phyloP scores from a whole-genome alignment of 306 rosid genomes.

The Vigna mungo region DNA sequence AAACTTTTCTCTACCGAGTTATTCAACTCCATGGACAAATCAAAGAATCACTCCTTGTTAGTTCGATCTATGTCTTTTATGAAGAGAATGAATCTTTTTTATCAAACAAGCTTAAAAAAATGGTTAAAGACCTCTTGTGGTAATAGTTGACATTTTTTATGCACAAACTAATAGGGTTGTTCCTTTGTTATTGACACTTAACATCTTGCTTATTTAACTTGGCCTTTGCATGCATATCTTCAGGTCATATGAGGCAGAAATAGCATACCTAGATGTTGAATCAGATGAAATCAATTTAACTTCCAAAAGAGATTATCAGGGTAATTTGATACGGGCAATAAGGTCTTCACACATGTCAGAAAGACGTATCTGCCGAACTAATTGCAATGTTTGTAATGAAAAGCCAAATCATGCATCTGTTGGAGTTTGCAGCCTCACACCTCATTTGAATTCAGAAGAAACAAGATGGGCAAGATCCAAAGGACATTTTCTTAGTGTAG shows the following conservation, averaged over 20 bases:
- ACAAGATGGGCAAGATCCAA: conserved; percentile 74
- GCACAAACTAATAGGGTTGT: conserved; percentile 2
- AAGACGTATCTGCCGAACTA: conserved; percentile 68
- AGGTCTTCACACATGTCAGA: conserved; percentile 52
- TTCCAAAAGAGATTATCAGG: conserved; percentile 50
- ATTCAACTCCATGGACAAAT: background rate
- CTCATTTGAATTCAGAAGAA: conserved; percentile 56
- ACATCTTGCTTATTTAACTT: conserved; percentile 25
- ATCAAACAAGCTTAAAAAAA: background rate
- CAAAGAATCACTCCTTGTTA: background rate
- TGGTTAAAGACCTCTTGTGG: background rate
- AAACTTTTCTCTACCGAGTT: background rate
- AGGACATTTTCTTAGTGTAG: conserved; percentile 85
- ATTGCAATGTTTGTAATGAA: conserved; percentile 73
- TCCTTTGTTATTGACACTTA: conserved; percentile 20
- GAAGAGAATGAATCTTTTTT: background rate
- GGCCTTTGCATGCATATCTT: conserved; percentile 30
- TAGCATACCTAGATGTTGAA: conserved; percentile 77
- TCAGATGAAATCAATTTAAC: conserved; percentile 57
- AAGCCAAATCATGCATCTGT: conserved; percentile 43
- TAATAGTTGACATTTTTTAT: background rate
- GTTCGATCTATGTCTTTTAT: background rate
- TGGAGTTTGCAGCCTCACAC: conserved; percentile 46
- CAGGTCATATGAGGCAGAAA: conserved; percentile 93
- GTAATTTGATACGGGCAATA: conserved; percentile 35